Percentiles rank a stretch among this genome's conserved stretches.
These are phyloP conservation scores for Pseudisothecium myosuroides DNA, from an alignment of 225 moss, liverwort and hornwort species.

Conservation along the genomic window DNA sequence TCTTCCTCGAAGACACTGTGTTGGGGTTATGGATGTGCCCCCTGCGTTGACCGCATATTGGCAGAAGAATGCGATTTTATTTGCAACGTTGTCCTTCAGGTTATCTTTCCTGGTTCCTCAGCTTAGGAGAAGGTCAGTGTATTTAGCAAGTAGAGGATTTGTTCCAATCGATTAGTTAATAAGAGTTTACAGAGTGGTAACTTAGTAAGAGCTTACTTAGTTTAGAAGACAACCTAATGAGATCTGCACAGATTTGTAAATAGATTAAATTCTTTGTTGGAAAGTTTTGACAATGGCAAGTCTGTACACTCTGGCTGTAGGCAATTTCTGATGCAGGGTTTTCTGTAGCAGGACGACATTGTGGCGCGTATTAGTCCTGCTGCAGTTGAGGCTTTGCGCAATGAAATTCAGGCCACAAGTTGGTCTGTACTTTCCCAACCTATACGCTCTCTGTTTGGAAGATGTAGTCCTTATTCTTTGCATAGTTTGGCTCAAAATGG, in stretches of 20 bases:
- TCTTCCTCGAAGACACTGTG: slow-evolving; percentile 24
- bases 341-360: slow-evolving; percentile 52
- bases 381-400: slow-evolving; percentile 54
- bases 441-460: neutral
- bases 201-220: neutral
- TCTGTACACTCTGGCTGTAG: neutral
- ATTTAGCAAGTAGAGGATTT: neutral
- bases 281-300: neutral
- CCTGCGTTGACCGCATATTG: slow-evolving; percentile 55
- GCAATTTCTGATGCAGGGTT: neutral
- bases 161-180: neutral
- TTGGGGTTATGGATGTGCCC: slow-evolving; percentile 69
- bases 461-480: neutral
- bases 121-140: neutral
- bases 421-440: slow-evolving; percentile 16
- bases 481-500: neutral
- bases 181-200: neutral
- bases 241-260: neutral
- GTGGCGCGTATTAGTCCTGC: slow-evolving; percentile 56
- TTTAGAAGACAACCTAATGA: neutral
- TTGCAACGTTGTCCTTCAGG: slow-evolving; percentile 59
- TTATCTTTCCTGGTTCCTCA: neutral
- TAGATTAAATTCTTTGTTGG: neutral
- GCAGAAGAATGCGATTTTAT: slow-evolving; percentile 34
- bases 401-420: slow-evolving; percentile 53